Evolutionary conservation across 1,284 basidiomycete species (phyloP).

Genomic region (Ganoderma boninense): DNA sequence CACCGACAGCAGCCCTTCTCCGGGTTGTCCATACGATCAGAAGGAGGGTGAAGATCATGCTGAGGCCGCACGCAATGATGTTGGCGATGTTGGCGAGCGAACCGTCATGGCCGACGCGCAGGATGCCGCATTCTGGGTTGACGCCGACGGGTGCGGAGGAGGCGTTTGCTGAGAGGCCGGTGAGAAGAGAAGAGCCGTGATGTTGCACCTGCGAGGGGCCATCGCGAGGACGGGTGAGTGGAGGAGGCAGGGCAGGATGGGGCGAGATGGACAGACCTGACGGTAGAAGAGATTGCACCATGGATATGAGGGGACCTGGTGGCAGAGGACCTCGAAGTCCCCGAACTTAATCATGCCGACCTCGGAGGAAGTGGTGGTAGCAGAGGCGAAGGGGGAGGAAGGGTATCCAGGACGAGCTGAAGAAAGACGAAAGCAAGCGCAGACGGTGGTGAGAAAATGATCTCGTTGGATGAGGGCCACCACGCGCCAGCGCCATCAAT

Average conservation of each 20-base stretch:
- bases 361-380: background rate
- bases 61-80: slow-evolving; percentile 70
- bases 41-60: slow-evolving; percentile 56
- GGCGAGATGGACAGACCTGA: slow-evolving; percentile 48
- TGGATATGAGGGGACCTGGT: slow-evolving; percentile 66
- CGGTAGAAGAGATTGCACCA: slow-evolving; percentile 80
- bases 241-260: slow-evolving; percentile 3
- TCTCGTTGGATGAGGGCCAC: background rate
- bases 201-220: slow-evolving; percentile 44
- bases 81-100: slow-evolving; percentile 80
- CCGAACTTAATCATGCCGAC: slow-evolving; percentile 61
- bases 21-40: slow-evolving; percentile 56
- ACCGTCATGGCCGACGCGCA: slow-evolving; percentile 52
- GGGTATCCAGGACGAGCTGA: slow-evolving; percentile 14
- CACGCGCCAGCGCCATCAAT: background rate
- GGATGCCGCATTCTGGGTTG: slow-evolving; percentile 65
- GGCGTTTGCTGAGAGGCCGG: slow-evolving; percentile 48
- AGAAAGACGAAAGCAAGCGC: background rate
- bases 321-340: slow-evolving; percentile 66
- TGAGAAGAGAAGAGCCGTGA: slow-evolving; percentile 44
- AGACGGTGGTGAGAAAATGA: slow-evolving; percentile 5
- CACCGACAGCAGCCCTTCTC: slow-evolving; percentile 61
- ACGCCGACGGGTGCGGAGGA: slow-evolving; percentile 64
- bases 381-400: background rate
- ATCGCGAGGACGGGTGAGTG: background rate